Base-by-base conservation (phyloP, 371 early-diverging fungal species). In the Mycotypha africana region DNA sequence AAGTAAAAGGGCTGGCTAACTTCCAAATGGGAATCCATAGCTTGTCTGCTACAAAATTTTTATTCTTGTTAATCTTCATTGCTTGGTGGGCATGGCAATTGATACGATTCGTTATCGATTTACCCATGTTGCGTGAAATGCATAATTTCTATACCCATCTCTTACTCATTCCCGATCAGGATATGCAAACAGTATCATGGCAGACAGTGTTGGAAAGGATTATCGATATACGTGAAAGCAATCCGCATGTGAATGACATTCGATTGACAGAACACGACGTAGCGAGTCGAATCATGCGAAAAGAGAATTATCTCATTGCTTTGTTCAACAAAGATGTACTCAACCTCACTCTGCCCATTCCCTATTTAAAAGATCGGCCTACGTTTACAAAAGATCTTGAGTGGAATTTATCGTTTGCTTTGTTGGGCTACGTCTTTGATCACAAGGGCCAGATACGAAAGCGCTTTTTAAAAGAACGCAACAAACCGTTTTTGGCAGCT, bases 271-370 rank as follows among this genome's bases (percentile, higher is more conserved):
- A 90, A 7, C 90, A 91, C 49, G 81, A 74, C 40, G 86, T 97
- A 26, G 85, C 94, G 15, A 92, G 90, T 62, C 83, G 96, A 25
- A 95, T 98, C 47, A 83, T 97, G 89, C 85, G 97, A n/a, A 80
- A 85, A 45, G 99, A 98, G 32, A 98, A 98, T 65, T 97, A 95
- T 60, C 62, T 96, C 68, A 86, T 97, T 47, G 96, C 95, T 7
- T 59, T 98, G 38, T 87, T 95, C 65, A 94, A 95, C 76, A 91
- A 91, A 56, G 91, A 95, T 24, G 47, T 92, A 15, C 64, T 98
- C 16, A 76, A 95, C 45, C 72, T 95, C 15, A 63, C 77, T 1
- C 70, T 89, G 4, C 91, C 92, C 0, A 19, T 74, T 14, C 74
- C 70, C 15, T 70, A 65, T 44, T 44, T 78, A 15, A 56, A 73